Evolutionary conservation across 1,284 basidiomycete species (phyloP).

Genomic region (Tylopilus orsonianus): DNA sequence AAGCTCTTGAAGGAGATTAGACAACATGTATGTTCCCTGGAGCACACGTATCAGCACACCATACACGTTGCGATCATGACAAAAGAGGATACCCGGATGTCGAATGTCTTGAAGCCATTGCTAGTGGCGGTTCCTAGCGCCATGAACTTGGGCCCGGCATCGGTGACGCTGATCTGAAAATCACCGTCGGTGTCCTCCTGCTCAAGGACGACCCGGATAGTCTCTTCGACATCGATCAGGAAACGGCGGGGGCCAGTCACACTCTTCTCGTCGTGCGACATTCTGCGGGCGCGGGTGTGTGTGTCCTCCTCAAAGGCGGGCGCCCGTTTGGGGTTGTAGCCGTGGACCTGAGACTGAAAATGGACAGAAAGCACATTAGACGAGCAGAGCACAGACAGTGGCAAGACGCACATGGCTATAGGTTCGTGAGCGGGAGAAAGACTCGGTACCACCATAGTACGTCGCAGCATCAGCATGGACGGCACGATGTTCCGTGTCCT

Average conservation of each 20-base stretch:
- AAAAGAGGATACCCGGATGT: slow-evolving; percentile 74
- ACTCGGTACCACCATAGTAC: slow-evolving; percentile 79
- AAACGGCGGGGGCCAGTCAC: slow-evolving; percentile 79
- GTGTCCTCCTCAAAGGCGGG: slow-evolving; percentile 76
- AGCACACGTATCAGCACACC: slow-evolving; percentile 6
- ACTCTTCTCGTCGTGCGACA: slow-evolving; percentile 85
- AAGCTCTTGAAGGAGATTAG: slow-evolving; percentile 97
- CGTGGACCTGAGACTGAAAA: slow-evolving; percentile 57
- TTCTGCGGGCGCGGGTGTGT: slow-evolving; percentile 67
- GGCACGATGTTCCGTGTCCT: slow-evolving; percentile 54
- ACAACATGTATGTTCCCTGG: slow-evolving; percentile 98
- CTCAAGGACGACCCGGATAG: slow-evolving; percentile 92
- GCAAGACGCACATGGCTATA: slow-evolving; percentile 70
- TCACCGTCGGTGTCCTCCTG: slow-evolving; percentile 99
- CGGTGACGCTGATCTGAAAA: slow-evolving; percentile 95
- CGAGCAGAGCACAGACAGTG: slow-evolving; percentile 4
- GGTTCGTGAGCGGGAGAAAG: slow-evolving; percentile 77
- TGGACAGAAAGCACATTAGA: slow-evolving; percentile 14
- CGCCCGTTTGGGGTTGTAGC: slow-evolving; percentile 63
- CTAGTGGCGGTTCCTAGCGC: slow-evolving; percentile 94
- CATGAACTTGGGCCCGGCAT: slow-evolving; percentile 96
- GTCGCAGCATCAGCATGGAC: slow-evolving; percentile 72
- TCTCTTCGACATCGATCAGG: slow-evolving; percentile 98
- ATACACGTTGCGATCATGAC: background rate
- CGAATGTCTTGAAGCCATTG: slow-evolving; percentile 97